Conservation (phyloP, 2,329 filamentous ascomycete genomes). For the Elsinoe ampelina region DNA sequence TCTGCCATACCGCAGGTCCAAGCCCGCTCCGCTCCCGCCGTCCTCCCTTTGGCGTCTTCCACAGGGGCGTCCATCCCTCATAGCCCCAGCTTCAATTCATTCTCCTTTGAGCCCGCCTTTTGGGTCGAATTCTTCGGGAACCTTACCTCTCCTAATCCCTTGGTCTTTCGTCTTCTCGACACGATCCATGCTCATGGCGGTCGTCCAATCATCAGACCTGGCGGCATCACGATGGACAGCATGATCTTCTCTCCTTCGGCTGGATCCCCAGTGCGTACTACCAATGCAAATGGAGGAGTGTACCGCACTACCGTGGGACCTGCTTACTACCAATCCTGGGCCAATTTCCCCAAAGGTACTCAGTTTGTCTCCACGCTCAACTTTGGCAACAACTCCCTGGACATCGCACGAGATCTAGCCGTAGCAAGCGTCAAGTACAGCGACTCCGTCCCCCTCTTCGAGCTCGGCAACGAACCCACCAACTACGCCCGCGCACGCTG, state of each 20-base stretch:
- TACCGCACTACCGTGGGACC: conserved; percentile 25
- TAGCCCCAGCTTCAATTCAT: conserved; percentile 21
- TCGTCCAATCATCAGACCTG: conserved; percentile 22
- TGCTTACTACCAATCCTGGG: conserved; percentile 25
- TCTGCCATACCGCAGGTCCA: neutral
- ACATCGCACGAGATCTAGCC: conserved; percentile 23
- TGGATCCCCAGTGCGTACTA: conserved; percentile 21
- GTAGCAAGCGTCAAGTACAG: conserved; percentile 24
- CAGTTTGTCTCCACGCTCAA: conserved; percentile 25
- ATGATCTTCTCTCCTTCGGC: conserved; percentile 23
- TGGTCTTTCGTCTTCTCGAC: conserved; percentile 22
- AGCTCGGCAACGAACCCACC: conserved; percentile 26
- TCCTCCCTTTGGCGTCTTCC: neutral
- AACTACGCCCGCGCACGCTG: conserved; percentile 22
- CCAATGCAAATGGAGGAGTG: conserved; percentile 21
- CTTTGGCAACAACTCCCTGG: conserved; percentile 23
- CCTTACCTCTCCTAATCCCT: conserved; percentile 19
- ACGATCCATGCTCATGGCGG: conserved; percentile 23
- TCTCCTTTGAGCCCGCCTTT: conserved; percentile 25
- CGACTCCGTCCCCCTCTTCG: conserved; percentile 21
- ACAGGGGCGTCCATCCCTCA: conserved; percentile 22
- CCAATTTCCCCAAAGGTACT: conserved; percentile 23
- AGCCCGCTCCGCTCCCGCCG: neutral
- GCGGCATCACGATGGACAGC: conserved; percentile 25
- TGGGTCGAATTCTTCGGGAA: conserved; percentile 27